These are phyloP conservation scores for Erysimum cheiranthoides DNA, from an alignment of 345 rosid genomes.

Conservation along the genomic window DNA sequence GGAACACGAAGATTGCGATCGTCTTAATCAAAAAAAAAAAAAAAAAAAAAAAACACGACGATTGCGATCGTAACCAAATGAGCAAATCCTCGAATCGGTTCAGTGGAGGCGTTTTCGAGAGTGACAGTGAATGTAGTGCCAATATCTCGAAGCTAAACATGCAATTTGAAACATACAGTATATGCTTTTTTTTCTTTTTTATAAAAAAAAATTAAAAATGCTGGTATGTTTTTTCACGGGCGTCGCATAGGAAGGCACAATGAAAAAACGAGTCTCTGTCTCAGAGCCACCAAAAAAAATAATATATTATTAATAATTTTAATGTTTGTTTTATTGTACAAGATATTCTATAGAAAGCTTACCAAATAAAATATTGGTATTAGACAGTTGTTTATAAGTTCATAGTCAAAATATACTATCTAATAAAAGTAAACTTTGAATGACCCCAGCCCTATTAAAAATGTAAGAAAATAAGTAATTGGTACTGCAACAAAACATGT, in stretches of 20 bases:
- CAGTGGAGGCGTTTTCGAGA: not conserved
- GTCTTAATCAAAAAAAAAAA: no score
- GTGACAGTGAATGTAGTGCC: not conserved
- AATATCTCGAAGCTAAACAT: not conserved
- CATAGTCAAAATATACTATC: not conserved
- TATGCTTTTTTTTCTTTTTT: no score
- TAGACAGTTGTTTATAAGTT: not conserved
- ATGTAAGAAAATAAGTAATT: not conserved
- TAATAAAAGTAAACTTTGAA: conserved; percentile 14
- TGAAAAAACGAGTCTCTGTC: not conserved
- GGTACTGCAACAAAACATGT: conserved; percentile 38
- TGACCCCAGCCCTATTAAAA: conserved; percentile 14
- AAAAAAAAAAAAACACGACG: no score
- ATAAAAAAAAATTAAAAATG: no score
- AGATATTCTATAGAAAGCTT: not conserved
- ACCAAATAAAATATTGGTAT: not conserved
- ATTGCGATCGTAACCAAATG: not conserved
- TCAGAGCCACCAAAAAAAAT: not conserved
- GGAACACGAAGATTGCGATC: not conserved
- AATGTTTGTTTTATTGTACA: not conserved
- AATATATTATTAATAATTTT: not conserved
- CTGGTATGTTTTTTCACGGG: not conserved
- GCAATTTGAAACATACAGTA: not conserved
- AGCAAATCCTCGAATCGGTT: not conserved
- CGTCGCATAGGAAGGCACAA: not conserved